These are phyloP conservation scores for Globisporangium paddicum DNA, from an alignment of 352 stramenopile species.

Conservation along the genomic window DNA sequence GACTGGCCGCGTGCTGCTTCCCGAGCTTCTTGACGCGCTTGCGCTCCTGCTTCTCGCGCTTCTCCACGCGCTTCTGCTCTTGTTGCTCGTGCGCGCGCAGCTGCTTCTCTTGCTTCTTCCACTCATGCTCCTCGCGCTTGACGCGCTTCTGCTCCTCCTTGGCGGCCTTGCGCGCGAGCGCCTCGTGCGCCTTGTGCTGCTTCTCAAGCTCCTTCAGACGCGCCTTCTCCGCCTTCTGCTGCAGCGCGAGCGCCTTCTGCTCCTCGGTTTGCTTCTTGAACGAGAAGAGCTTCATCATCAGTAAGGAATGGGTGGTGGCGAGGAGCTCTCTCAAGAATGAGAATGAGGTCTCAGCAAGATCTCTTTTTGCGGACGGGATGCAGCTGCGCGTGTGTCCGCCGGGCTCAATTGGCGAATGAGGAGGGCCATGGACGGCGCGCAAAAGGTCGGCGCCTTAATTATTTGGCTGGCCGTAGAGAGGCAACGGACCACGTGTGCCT, in stretches of 20 bases:
- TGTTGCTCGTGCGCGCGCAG: constrained; percentile 16
- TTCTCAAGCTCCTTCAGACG: constrained; percentile 16
- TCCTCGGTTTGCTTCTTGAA: constrained; percentile 8
- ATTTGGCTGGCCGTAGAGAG: not conserved
- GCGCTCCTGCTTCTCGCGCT: constrained; percentile 11
- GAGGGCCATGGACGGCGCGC: not conserved
- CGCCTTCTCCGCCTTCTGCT: constrained; percentile 15
- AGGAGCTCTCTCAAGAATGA: not conserved
- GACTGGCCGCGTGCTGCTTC: constrained; percentile 12
- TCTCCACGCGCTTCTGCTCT: constrained; percentile 7
- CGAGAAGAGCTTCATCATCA: constrained; percentile 13
- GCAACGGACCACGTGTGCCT: too few relatives aligned
- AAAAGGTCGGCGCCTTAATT: not conserved
- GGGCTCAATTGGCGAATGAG: constrained; percentile 5
- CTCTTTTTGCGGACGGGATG: not conserved
- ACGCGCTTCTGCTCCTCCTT: constrained; percentile 13
- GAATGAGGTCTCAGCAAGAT: not conserved
- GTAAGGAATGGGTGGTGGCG: too few relatives aligned
- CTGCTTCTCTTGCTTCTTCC: constrained; percentile 18
- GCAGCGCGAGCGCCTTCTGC: constrained; percentile 5
- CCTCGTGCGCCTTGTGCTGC: constrained; percentile 13
- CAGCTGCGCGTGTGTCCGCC: not conserved
- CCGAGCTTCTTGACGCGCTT: constrained; percentile 11
- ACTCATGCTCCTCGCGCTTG: constrained; percentile 8
- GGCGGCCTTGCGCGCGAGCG: not conserved